phyloP scores from a whole-genome alignment of 805 yeast species.

The Hanseniaspora taiwanica region DNA sequence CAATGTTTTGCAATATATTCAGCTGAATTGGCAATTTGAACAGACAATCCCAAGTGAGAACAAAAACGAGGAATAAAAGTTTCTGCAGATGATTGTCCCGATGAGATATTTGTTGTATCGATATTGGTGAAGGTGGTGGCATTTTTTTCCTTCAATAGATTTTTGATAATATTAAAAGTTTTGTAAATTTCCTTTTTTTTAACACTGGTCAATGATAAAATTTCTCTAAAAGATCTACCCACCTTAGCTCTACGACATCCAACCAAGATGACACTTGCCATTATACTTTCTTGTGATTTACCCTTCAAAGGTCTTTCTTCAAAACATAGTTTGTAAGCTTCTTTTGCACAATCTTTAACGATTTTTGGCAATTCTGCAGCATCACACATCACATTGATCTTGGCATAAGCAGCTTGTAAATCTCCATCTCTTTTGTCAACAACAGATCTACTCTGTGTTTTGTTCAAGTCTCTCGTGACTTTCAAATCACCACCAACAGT shows the following conservation, averaged over 20 bases:
- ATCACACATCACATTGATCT: slow-evolving; percentile 91
- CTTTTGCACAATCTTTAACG: slow-evolving; percentile 95
- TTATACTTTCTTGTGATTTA: slow-evolving; percentile 81
- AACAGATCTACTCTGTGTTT: slow-evolving; percentile 77
- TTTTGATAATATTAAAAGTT: slow-evolving; percentile 75
- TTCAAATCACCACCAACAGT: slow-evolving; percentile 80
- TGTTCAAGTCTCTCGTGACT: slow-evolving; percentile 75
- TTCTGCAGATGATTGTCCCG: slow-evolving; percentile 84
- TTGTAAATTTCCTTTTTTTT: slow-evolving; percentile 91
- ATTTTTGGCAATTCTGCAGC: slow-evolving; percentile 89
- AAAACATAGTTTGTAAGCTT: slow-evolving; percentile 81
- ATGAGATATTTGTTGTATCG: slow-evolving; percentile 35
- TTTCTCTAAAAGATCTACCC: slow-evolving; percentile 90
- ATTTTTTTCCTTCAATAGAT: slow-evolving; percentile 37
- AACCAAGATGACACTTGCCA: slow-evolving; percentile 91
- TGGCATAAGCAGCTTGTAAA: slow-evolving; percentile 76
- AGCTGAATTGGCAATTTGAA: slow-evolving; percentile 82
- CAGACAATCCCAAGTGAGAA: slow-evolving; percentile 79
- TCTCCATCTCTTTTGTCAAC: slow-evolving; percentile 84
- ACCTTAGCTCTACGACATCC: slow-evolving; percentile 93
- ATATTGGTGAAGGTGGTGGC: slow-evolving; percentile 25
- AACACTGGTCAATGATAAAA: slow-evolving; percentile 87
- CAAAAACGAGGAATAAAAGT: slow-evolving; percentile 93
- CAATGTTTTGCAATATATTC: slow-evolving; percentile 84
- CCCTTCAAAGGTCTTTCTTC: slow-evolving; percentile 81